These are phyloP conservation scores for Amanita rimosa DNA, from an alignment of 768 basidiomycete genomes.

Conservation along the genomic window DNA sequence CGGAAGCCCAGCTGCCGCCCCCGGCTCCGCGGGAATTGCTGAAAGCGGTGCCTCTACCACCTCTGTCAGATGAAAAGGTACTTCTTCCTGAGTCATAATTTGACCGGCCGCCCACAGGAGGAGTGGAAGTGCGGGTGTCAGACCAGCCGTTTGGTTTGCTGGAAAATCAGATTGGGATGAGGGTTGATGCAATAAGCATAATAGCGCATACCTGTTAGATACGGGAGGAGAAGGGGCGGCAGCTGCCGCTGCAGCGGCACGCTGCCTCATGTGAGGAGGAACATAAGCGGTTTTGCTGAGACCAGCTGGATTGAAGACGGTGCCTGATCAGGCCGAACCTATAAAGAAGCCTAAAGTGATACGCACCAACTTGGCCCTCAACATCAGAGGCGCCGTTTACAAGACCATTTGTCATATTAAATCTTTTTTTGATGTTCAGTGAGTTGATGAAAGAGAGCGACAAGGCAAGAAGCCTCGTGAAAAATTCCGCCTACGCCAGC, in stretches of 20 bases:
- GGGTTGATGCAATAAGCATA: constrained; percentile 2
- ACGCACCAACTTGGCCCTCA: constrained; percentile 67
- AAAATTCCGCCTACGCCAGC: constrained; percentile 17
- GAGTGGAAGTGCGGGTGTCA: constrained; percentile 59
- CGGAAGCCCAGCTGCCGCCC: constrained; percentile 28
- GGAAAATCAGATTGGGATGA: constrained; percentile 10
- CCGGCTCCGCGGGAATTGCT: constrained; percentile 29
- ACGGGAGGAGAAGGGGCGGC: constrained; percentile 29
- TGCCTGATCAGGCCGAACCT: constrained; percentile 5
- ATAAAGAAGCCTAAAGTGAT: constrained; percentile 5
- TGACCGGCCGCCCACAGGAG: constrained; percentile 38
- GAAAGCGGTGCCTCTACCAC: constrained; percentile 27
- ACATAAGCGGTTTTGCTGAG: constrained; percentile 80
- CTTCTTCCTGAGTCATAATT: constrained; percentile 28
- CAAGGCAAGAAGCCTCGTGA: constrained; percentile 8
- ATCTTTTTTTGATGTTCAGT: constrained; percentile 1
- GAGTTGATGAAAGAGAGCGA: constrained; percentile 20
- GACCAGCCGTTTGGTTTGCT: constrained; percentile 53
- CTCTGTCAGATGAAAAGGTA: constrained; percentile 21
- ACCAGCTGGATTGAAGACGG: constrained; percentile 36
- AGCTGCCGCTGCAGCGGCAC: constrained; percentile 62
- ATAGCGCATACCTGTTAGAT: constrained; percentile 40
- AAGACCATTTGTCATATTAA: constrained; percentile 87
- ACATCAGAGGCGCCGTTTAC: constrained; percentile 67
- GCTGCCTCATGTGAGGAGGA: constrained; percentile 86